Evolutionary conservation across 805 yeast species (phyloP).

Genomic region (Candida michaelii): DNA sequence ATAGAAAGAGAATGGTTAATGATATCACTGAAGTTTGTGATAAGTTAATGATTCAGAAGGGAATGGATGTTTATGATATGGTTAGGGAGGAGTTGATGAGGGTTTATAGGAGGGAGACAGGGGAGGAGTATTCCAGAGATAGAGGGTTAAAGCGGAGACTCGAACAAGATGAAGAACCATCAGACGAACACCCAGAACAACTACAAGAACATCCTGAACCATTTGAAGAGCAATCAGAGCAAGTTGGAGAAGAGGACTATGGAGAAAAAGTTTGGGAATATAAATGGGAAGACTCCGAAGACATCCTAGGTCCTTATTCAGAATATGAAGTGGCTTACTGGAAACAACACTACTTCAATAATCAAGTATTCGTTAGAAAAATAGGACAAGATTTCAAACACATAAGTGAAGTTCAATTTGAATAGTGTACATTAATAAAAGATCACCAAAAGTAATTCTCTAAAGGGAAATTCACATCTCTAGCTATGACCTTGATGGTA

Average conservation of each 20-base stretch:
- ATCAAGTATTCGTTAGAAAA: conserved; percentile 43
- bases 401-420: conserved; percentile 19
- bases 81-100: conserved; percentile 56
- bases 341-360: conserved; percentile 49
- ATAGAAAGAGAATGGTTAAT: not conserved
- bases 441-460: conserved; percentile 50
- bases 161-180: conserved; percentile 15
- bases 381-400: conserved; percentile 25
- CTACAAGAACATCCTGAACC: too few species aligned
- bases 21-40: conserved; percentile 51
- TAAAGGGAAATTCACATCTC: conserved; percentile 64
- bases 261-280: conserved; percentile 40
- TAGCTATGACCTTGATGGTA: conserved; percentile 57
- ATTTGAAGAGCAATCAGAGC: too few species aligned
- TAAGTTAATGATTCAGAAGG: conserved; percentile 39
- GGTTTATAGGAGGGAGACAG: conserved; percentile 22
- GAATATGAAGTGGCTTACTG: conserved; percentile 56
- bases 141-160: conserved; percentile 19
- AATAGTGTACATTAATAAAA: too few species aligned
- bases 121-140: conserved; percentile 17
- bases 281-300: conserved; percentile 37
- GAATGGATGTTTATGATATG: conserved; percentile 51
- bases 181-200: too few species aligned
- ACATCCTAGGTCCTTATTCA: conserved; percentile 50
- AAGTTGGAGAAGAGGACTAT: conserved; percentile 21